Conservation (phyloP, 1,284 basidiomycete species). For the Ganoderma sinense region DNA sequence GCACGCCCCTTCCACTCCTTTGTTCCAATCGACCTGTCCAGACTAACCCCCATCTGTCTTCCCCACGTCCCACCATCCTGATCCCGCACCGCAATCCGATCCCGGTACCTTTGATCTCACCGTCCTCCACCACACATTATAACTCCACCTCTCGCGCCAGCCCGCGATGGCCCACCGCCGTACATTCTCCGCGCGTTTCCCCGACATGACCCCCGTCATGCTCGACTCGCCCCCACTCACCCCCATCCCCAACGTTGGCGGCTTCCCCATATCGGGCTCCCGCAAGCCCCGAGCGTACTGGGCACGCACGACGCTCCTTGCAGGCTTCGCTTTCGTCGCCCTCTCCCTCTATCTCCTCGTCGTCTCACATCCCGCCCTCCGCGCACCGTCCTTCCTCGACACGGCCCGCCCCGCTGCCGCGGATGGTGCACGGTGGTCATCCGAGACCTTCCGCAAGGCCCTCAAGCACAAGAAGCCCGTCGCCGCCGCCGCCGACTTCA, state of each 20-base stretch:
- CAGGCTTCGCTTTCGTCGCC: slow-evolving; percentile 55
- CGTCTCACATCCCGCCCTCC: slow-evolving; percentile 51
- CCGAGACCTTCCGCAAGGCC: slow-evolving; percentile 39
- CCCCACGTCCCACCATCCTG: background rate
- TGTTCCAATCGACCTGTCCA: slow-evolving; percentile 16
- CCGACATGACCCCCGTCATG: slow-evolving; percentile 38
- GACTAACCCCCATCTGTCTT: background rate
- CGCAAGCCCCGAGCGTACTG: slow-evolving; percentile 39
- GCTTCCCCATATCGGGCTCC: slow-evolving; percentile 31
- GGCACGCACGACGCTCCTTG: slow-evolving; percentile 59
- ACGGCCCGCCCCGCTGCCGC: slow-evolving; percentile 32
- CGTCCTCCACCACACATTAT: slow-evolving; percentile 6
- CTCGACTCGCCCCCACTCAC: slow-evolving; percentile 41
- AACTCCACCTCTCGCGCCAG: slow-evolving; percentile 17
- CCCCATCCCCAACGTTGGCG: slow-evolving; percentile 37
- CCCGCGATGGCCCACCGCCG: slow-evolving; percentile 42
- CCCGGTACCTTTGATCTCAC: background rate
- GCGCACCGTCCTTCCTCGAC: slow-evolving; percentile 47
- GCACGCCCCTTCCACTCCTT: slow-evolving; percentile 35
- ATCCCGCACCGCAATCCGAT: background rate
- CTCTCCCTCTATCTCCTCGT: slow-evolving; percentile 63
- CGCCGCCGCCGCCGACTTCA: slow-evolving; percentile 26
- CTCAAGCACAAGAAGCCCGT: slow-evolving; percentile 36
- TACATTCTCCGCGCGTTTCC: slow-evolving; percentile 40
- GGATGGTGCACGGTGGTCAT: slow-evolving; percentile 27